These are phyloP conservation scores for Saksenaea vasiformis DNA, from an alignment of 371 early-diverging fungal species.

Conservation along the genomic window DNA sequence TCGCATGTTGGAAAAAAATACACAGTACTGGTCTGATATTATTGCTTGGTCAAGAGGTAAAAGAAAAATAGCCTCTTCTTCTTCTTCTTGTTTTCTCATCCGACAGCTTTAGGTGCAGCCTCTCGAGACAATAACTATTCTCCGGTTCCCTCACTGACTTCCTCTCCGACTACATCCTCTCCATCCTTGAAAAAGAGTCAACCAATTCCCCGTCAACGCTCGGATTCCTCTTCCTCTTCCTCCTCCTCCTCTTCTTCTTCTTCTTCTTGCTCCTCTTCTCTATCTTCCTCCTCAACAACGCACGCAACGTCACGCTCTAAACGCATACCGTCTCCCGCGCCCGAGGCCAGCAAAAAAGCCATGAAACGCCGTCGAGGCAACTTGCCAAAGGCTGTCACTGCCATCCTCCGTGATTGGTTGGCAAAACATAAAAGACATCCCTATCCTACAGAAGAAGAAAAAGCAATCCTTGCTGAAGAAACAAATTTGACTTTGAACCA, in stretches of 20 bases:
- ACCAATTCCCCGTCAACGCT: background rate
- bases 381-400: conserved; percentile 63
- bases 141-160: conserved; percentile 34
- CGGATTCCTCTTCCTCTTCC: conserved; percentile 1
- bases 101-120: conserved; percentile 15
- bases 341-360: background rate
- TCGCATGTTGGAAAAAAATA: conserved; percentile 36
- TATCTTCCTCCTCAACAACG: background rate
- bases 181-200: conserved; percentile 1
- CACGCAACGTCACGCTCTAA: conserved; percentile 8
- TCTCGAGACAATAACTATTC: conserved; percentile 29
- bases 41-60: conserved; percentile 31
- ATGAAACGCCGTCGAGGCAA: conserved; percentile 60
- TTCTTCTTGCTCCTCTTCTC: conserved; percentile 1
- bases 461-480: conserved; percentile 57
- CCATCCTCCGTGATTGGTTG: conserved; percentile 73
- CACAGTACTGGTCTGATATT: conserved; percentile 36
- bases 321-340: background rate
- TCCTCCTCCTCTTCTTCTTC: conserved; percentile 6
- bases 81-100: background rate
- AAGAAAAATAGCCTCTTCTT: background rate
- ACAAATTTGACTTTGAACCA: conserved; percentile 67
- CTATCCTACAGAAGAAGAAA: conserved; percentile 82
- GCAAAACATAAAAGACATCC: conserved; percentile 75
- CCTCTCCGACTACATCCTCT: conserved; percentile 32